Evolutionary conservation across 768 basidiomycete genomes (phyloP), one percentile per base, ranked within the genome.

Genomic region (Mycena rosella): DNA sequence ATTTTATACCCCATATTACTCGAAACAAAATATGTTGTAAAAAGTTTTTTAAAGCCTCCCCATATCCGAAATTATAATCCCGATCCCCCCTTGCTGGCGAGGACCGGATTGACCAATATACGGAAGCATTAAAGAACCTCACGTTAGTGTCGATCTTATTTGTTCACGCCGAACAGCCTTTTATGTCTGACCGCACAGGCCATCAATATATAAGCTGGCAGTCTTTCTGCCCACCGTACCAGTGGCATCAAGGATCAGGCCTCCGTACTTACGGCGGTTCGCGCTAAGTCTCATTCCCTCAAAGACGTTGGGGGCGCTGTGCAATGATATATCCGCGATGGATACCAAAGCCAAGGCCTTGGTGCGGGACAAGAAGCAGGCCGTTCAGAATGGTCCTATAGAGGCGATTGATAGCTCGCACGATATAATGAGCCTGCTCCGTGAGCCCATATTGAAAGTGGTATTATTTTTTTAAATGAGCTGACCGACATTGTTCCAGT

Each of bases 401-500:
- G 78, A 73, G 3, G 72, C 42, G 10, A 47, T 45, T 34, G 63
- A 64, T 7, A 47, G 81, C 4, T 61, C 66, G 18, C 83, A 82
- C 49, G 85, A 86, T 69, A 79, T 87, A 24, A 77, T 86, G 67
- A 85, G 82, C 60, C 78, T 85, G 47, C 70, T 86, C 32, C 74
- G 85, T 87, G 68, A 68, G 20, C n/a, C 49, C 63, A 40, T 61
- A 22, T 64, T 26, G 3, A 24, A 3, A 29, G 27, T 14, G 13
- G 9, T 5, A 15, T 3, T 32, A n/a, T 2, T 40, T 64, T 18
- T 38, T 22, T 5, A 40, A 22, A 29, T 49, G 51, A 32, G n/a
- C n/a, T n/a, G n/a, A 22, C 32, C 32, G 11, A 5, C 32, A 5
- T 34, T 22, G 38, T 2, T 9, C 1, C 29, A 86, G 85, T 86